Base-by-base conservation (phyloP, 2,329 filamentous ascomycete genomes). In the Capronia epimyces region DNA sequence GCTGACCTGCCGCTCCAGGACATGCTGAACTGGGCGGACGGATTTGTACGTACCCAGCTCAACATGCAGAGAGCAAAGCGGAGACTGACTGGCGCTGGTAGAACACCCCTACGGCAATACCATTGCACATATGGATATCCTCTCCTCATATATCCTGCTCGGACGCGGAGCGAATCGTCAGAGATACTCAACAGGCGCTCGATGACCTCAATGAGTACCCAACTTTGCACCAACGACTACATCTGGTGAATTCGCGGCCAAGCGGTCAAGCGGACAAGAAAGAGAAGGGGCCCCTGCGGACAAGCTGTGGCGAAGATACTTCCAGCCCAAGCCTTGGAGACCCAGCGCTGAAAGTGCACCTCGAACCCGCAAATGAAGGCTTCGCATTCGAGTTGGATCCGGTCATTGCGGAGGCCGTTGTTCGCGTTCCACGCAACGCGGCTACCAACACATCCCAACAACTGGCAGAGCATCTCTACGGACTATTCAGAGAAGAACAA, bases 1-100 rank as follows among this genome's bases (percentile, higher is more conserved):
- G 90, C 91, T 10, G 78, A 83, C 39, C 73, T 98, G 60, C 93
- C 93, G 3, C 69, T 96, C 60, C 79, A 86, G 64, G 79, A 83
- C 48, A 98, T 98, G 93, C 80, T 86, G 60, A 80, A 86, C 55
- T 97, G 93, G 91, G 87, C 89, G 8, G 87, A 94, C 64, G 89
- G 89, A 58, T 88, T 86, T 78, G 90, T 94, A 68, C 41, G 48
- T 41, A 47, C 31, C 29, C 21, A 24, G 24, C 13, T 40, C 24
- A 21, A 44, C 46, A 41, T 52, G 24, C 9, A 18, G 21, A 1
- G 24, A 12, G 8, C 47, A 13, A 34, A 18, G 24, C 21, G 25
- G 21, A 42, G 15, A 43, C 50, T 51, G 45, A 50, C 41, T 45
- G 20, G 43, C 36, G 25, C 46, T 46, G 59, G 37, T 40, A 96